Evolutionary conservation across 2,329 filamentous ascomycete genomes (phyloP).

Genomic region (Tolypocladium pustulatum): DNA sequence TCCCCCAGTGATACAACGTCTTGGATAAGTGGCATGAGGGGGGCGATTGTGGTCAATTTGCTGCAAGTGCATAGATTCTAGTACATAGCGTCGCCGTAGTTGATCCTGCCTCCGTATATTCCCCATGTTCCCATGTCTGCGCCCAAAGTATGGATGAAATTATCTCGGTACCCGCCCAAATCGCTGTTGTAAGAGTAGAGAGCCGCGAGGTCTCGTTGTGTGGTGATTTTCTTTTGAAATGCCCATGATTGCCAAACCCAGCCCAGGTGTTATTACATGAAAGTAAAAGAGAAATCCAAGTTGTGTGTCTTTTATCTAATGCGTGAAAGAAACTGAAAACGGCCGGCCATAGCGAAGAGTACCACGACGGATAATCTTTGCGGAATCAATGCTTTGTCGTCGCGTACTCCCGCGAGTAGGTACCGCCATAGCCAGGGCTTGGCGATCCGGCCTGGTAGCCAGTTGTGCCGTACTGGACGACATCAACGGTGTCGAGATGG

Average conservation of each 20-base stretch:
- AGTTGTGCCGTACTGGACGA: slow-evolving; percentile 21
- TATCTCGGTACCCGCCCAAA: not conserved
- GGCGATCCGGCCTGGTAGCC: slow-evolving; percentile 19
- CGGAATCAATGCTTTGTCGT: not conserved
- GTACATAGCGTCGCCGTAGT: not conserved
- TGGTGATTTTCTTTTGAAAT: not conserved
- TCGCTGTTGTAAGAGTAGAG: not conserved
- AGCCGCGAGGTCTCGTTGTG: not conserved
- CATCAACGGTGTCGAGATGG: slow-evolving; percentile 10
- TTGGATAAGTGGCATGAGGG: not conserved
- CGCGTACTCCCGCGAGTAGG: slow-evolving; percentile 7
- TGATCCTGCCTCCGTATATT: not conserved
- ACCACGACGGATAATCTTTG: not conserved
- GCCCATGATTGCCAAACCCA: not conserved
- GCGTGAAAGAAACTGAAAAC: not conserved
- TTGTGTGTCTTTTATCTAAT: not conserved
- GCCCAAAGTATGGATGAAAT: not conserved
- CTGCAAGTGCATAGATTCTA: not conserved
- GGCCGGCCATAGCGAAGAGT: not conserved
- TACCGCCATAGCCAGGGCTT: slow-evolving; percentile 15
- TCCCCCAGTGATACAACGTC: not conserved
- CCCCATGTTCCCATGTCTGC: not conserved
- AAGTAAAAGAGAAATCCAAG: not conserved
- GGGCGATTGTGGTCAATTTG: not conserved
- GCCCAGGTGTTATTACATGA: not conserved